Base-by-base conservation (phyloP, 106 monocot species). In the Dendrobium chrysotoxum region DNA sequence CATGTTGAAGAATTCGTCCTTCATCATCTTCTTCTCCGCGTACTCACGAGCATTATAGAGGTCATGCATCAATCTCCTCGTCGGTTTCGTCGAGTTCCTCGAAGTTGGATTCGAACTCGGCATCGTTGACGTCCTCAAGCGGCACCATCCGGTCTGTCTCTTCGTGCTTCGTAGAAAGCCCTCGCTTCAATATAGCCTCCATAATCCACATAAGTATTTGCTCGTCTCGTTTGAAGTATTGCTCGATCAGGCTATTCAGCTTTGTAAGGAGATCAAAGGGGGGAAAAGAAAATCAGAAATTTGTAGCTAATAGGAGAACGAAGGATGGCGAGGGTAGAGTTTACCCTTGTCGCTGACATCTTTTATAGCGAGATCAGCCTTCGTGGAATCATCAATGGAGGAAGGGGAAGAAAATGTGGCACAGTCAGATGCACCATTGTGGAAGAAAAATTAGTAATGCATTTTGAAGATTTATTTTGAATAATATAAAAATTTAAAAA, bases 51-150 rank as follows among this genome's bases (percentile, higher is more conserved):
- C 86, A 79, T 91, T 84, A 83, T 94, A 94, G 44, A 98, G 71
- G 53, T 94, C 76, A 7, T 88, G 84, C 76, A 7, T 88, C 85
- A 47, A 98, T 79, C 53, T 98, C 97, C 81, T 98, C 97, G 28
- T 98, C 89, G 2, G 94, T 94, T 9, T 89, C 86, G 35, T 92
- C 84, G 39, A 91, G 23, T 80, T 91, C 92, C 58, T 98, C 97
- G n/a, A 98, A 92, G 55, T 98, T 94, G 12, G 89, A 89, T 81
- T 98, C 94, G 57, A 98, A 91, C 39, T 98, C 97, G 9, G 80
- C 53, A 58, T 98, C 90, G 71, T 61, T 85, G 1, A 88, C 87
- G 18, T 92, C 80, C 18, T 83, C 55, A 4, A 92, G 80, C 11
- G 92, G 97, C 81, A 65, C 70, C 82, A 82, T 81, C 41, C 84